Percentiles rank a stretch among this genome's conserved stretches.
Conservation (phyloP, 768 basidiomycete species). For the Porphyrellus cyaneotinctus region DNA sequence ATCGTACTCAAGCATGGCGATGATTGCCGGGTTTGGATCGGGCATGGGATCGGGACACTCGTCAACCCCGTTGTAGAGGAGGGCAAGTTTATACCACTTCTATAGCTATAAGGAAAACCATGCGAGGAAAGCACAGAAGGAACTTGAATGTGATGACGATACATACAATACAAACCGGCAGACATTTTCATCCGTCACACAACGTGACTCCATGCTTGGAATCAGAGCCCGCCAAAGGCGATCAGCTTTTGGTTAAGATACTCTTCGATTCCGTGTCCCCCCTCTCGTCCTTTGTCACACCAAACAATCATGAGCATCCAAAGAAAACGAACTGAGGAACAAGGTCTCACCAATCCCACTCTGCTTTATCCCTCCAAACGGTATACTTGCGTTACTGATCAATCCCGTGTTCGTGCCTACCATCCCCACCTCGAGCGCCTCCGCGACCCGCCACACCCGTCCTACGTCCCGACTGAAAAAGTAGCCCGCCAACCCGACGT, state of each 20-base stretch:
- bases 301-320: background rate
- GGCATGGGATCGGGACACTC: slow-evolving; percentile 72
- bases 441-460: slow-evolving; percentile 90
- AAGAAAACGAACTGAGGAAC: background rate
- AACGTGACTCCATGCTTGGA: background rate
- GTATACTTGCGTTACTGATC: slow-evolving; percentile 75
- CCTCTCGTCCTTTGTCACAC: slow-evolving; percentile 61
- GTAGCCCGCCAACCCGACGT: slow-evolving; percentile 90
- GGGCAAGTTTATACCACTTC: slow-evolving; percentile 16
- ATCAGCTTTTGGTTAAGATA: slow-evolving; percentile 82
- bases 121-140: background rate
- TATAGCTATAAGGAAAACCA: background rate
- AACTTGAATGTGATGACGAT: background rate
- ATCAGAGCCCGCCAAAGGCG: slow-evolving; percentile 67
- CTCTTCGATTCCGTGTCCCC: slow-evolving; percentile 86
- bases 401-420: slow-evolving; percentile 80
- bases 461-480: slow-evolving; percentile 88
- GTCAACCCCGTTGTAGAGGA: slow-evolving; percentile 79
- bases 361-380: slow-evolving; percentile 91
- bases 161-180: slow-evolving; percentile 3
- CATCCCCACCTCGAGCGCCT: slow-evolving; percentile 91
- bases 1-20: slow-evolving; percentile 73
- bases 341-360: slow-evolving; percentile 58
- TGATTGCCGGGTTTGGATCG: slow-evolving; percentile 62
- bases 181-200: background rate